A percentile compares a stretch with the other conserved stretches of the same genome.
phyloP scores from a whole-genome alignment of 202 grass and related monocot species.

The Saccharum hybrid region DNA sequence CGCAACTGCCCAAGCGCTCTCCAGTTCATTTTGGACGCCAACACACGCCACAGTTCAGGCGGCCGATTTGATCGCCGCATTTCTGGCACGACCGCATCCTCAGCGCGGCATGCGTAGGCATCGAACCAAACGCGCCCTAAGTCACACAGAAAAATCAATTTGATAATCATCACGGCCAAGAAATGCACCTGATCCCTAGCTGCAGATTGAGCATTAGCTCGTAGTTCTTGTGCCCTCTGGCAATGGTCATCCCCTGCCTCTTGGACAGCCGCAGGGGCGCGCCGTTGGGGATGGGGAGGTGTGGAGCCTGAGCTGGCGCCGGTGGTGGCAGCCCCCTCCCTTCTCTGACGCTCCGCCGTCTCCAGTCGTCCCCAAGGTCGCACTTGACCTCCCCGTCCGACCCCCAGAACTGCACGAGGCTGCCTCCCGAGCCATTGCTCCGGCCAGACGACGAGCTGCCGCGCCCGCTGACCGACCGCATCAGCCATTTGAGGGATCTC shows the following conservation, averaged over 20 bases:
- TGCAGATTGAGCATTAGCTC: constrained; percentile 99
- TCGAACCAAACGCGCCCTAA: no score
- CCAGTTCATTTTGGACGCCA: no score
- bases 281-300: constrained; percentile 46
- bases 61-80: no score
- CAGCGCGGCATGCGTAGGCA: no score
- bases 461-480: constrained; percentile 56
- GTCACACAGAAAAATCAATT: constrained; percentile 17
- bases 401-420: constrained; percentile 60
- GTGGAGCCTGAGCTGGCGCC: constrained; percentile 18
- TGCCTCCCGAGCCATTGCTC: constrained; percentile 47
- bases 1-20: no score
- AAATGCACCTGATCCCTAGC: constrained; percentile 81
- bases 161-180: not conserved
- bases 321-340: constrained; percentile 43
- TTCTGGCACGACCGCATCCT: no score
- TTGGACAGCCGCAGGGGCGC: constrained; percentile 43
- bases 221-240: constrained; percentile 91
- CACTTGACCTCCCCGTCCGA: constrained; percentile 68
- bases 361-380: constrained; percentile 61
- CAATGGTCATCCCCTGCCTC: constrained; percentile 78
- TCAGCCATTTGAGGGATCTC: constrained; percentile 73
- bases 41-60: no score
- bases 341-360: constrained; percentile 49
- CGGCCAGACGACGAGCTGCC: constrained; percentile 50